Base-by-base conservation (phyloP, 2,329 filamentous ascomycete genomes). In the Fusarium neocosmosporiellum region DNA sequence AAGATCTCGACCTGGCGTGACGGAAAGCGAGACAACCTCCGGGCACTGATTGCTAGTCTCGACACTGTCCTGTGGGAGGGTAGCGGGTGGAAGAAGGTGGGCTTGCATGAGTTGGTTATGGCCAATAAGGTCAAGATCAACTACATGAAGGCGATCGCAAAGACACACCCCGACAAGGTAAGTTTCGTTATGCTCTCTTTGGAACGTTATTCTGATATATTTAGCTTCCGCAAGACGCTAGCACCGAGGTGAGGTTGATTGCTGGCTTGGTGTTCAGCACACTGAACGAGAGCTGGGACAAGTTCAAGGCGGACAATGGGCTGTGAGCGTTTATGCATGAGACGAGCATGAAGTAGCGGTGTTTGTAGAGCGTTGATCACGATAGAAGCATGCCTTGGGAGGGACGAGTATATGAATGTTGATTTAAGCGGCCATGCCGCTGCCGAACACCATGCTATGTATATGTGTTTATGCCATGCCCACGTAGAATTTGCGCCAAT, bases 81-180 rank as follows among this genome's bases (percentile, higher is more conserved):
- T 46, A 94, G 94, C 71, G 95, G 94, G 5, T 99, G 96, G 96
- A 98, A 98, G 86, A 98, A 97, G 86, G 92, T 98, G 65, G 95
- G 94, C 34, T 90, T 99, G 90, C 92, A 95, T 73, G 96, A 99
- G 84, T 83, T 99, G 75, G 93, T 99, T 60, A 89, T 98, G 88
- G 91, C 95, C 36, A 95, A 94, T 75, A 98, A 96, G 87, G 96
- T 98, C 81, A 99, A 99, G 89, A 92, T 99, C 73, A 88, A 93
- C 68, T 99, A 99, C 81, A 98, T 99, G 96, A 98, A 98, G 89
- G 96, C 96, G 7, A 98, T 99, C 88, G 94, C 92, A 13, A 98
- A 98, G 87, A 96, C 96, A 76, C 96, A 99, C 87, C 96, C 96
- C 69, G 96, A 99, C 82, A 99, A 99, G 92, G 96, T 98, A 87